Conservation (phyloP, 352 stramenopile genomes). For the Phytophthora pisi region DNA sequence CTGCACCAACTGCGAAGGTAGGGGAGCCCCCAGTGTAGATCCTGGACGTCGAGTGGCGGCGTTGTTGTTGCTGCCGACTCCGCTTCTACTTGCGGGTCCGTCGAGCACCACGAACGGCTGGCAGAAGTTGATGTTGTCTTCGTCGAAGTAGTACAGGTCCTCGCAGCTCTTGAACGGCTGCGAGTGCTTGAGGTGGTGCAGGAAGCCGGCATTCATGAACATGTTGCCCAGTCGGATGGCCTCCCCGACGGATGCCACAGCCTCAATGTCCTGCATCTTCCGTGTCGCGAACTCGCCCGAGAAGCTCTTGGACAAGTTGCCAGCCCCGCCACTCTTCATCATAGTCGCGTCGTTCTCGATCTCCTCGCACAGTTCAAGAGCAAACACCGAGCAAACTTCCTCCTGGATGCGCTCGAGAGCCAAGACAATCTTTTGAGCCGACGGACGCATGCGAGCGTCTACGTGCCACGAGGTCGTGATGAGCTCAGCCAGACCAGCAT, state of each 20-base stretch:
- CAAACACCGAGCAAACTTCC: slow-evolving; percentile 46
- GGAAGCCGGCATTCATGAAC: slow-evolving; percentile 60
- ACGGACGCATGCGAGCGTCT: slow-evolving; percentile 43
- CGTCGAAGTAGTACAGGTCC: slow-evolving; percentile 58
- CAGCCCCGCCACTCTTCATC: slow-evolving; percentile 25
- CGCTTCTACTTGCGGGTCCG: slow-evolving; percentile 21
- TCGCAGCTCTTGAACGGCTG: slow-evolving; percentile 44
- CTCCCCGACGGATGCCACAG: slow-evolving; percentile 45
- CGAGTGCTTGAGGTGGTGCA: slow-evolving; percentile 63
- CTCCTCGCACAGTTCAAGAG: slow-evolving; percentile 39
- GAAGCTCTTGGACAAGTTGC: slow-evolving; percentile 35
- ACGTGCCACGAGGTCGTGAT: slow-evolving; percentile 50
- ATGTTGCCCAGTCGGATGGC: slow-evolving; percentile 56
- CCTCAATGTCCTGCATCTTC: slow-evolving; percentile 50
- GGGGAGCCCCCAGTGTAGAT: slow-evolving; percentile 29
- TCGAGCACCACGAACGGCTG: slow-evolving; percentile 48
- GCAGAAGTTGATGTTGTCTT: slow-evolving; percentile 40
- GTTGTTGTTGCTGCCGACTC: slow-evolving; percentile 2
- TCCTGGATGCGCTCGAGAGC: slow-evolving; percentile 55
- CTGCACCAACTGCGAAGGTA: slow-evolving; percentile 41
- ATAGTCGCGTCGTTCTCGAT: slow-evolving; percentile 35
- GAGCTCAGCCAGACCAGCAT: slow-evolving; percentile 40
- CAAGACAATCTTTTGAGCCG: slow-evolving; percentile 49
- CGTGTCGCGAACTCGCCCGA: slow-evolving; percentile 27
- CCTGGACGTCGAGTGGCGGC: slow-evolving; percentile 17